phyloP scores from a whole-genome alignment of 2,329 filamentous ascomycete genomes.

The Nannizziopsis barbatae region DNA sequence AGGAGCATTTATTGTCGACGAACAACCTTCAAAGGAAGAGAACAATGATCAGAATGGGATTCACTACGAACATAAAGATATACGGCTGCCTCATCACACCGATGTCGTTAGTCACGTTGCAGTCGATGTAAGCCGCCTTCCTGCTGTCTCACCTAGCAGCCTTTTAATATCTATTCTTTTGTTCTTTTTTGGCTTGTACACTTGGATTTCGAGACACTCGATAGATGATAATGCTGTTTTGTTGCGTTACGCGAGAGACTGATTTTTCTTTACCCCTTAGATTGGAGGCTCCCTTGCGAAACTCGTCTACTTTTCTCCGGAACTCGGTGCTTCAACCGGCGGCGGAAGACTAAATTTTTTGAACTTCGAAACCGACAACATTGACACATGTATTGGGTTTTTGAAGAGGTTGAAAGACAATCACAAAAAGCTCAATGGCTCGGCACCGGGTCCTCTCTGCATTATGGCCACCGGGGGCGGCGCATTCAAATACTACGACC shows the following conservation, averaged over 20 bases:
- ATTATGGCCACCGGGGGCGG: conserved; percentile 95
- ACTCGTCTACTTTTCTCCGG: conserved; percentile 91
- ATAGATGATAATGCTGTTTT: too few relatives aligned
- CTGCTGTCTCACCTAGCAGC: conserved; percentile 12
- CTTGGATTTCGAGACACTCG: too few relatives aligned
- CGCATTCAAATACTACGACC: conserved; percentile 93
- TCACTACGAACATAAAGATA: conserved; percentile 74
- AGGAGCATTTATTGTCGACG: conserved; percentile 91
- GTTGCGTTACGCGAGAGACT: too few relatives aligned
- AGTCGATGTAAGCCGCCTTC: conserved; percentile 61
- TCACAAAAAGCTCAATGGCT: conserved; percentile 64
- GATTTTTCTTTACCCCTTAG: conserved; percentile 35
- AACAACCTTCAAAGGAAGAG: conserved; percentile 48
- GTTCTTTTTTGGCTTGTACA: background rate
- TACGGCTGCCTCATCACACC: conserved; percentile 90
- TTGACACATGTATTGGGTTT: conserved; percentile 87
- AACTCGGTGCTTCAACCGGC: conserved; percentile 64
- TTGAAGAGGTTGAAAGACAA: conserved; percentile 77
- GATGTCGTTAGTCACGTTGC: conserved; percentile 93
- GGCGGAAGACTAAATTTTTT: conserved; percentile 90
- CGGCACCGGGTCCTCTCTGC: conserved; percentile 58
- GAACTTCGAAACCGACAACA: conserved; percentile 89
- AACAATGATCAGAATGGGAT: conserved; percentile 45
- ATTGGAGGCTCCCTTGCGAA: conserved; percentile 94
- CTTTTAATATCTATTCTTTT: background rate